Base-by-base conservation (phyloP, 192 early-diverging fungal genomes). In the Rhizophagus clarus region DNA sequence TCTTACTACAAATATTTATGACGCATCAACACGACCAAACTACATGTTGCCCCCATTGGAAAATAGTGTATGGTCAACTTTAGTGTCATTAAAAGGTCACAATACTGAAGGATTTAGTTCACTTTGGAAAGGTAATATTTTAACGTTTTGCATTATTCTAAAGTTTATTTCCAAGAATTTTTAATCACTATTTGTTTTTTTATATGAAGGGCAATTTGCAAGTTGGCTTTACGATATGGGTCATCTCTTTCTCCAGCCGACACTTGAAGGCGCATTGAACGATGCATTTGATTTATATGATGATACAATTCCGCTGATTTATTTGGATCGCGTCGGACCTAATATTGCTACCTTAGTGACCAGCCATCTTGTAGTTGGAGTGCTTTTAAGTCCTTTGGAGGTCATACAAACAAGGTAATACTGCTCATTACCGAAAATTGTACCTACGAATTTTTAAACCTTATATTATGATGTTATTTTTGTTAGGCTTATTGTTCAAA, bases 261-360 rank as follows among this genome's bases (percentile, higher is more conserved):
- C 92, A 12, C 81, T 98, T 56, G 97, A 99, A 81, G 94, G 94
- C 17, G 81, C 87, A 24, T 79, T 98, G 62, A 98, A 98, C 84
- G 98, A 98, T 80, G 85, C 90, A 26, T 94, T 98, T 71, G 95
- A 92, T 73, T 88, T 97, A n/a, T 95, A 94, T 79, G 98, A 98
- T 72, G 95, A 95, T 79, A 90, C 88, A 63, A 91, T 89, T 83
- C 94, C 93, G 51, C 85, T 87, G 80, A 88, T 89, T 7, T 89
- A 86, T 73, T 83, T 89, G 83, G 91, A 88, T 82, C 88, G 67
- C 80, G 87, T 81, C 64, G 90, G 86, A 6, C 88, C 91, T 42
- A 91, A 90, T 51, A 74, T 92, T 15, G 85, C 89, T 14, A 98
- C 98, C 1, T 80, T 93, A 63, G 88, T 97, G 1, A 83, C 88